Evolutionary conservation across 73 alveolate genomes (phyloP), one percentile per base, ranked within the genome.

Genomic region (Paramecium primaurelia): DNA sequence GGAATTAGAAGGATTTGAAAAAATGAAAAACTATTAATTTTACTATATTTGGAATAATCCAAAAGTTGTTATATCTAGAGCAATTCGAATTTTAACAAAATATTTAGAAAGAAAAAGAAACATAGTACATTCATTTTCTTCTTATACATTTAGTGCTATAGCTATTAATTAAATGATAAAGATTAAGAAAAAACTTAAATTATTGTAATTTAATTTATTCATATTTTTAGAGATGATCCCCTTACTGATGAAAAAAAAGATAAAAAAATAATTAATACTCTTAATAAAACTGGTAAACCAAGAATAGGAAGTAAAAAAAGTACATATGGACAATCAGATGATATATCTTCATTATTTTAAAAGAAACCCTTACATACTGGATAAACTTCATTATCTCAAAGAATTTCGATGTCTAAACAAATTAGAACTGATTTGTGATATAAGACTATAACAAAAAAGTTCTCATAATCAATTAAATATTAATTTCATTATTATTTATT

Each of bases 1-100:
- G 91, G 91, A 80, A 80, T 36, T 80, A 25, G 91, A 80, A 26
- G 71, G 34, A 1, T 80, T 80, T 16, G 91, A 80, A 49, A 64
- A 10, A 3, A 47, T 47, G 58, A 45, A 49, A 80, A 44, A 44
- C 47, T 80, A 5, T n/a, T 5, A 14, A 26, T 44, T 11, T 14
- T 80, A 80, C 32, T 80, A 20, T 80, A 12, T 18, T 38, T 47
- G 71, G 71, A 80, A 80, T 25, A 80, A 80, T 12, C 58, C 44
- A 8, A 80, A 32, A 14, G 71, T 32, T 3, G 58, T 80, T 12
- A 64, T 80, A 7, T 6, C 47, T n/a, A 40, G 58, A 73, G 36
- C 87, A 12, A 34, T 37, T 34, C 11, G 59, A 37, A 10, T 73
- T 73, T 12, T 73, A 14, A 37, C 40, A 16, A 28, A 32, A 28